phyloP scores from a whole-genome alignment of 441 rosid species.

The Croton laevigatus region DNA sequence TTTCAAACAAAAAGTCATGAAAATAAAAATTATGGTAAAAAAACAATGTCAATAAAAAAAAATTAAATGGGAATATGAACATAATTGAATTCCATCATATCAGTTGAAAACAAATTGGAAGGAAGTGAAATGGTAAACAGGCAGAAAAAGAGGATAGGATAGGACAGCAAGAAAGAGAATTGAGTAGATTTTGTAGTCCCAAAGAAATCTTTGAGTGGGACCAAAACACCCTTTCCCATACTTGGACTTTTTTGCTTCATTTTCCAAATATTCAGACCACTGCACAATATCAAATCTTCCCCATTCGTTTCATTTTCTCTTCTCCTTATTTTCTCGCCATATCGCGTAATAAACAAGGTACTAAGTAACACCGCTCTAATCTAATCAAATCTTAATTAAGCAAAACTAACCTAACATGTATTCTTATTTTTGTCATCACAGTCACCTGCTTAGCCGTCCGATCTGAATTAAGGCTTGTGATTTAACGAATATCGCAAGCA shows the following conservation, averaged over 20 bases:
- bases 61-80: too few species aligned
- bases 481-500: neutral
- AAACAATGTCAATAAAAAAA: too few species aligned
- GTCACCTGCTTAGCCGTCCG: neutral
- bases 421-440: neutral
- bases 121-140: conserved; percentile 20
- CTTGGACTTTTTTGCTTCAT: conserved; percentile 44
- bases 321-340: neutral
- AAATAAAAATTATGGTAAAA: too few species aligned
- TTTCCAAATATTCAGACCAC: conserved; percentile 35
- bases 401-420: neutral
- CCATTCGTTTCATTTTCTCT: neutral
- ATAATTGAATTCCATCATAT: too few species aligned
- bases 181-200: conserved; percentile 39
- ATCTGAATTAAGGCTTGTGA: neutral
- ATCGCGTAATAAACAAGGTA: neutral
- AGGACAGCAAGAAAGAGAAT: neutral
- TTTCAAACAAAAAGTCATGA: too few species aligned
- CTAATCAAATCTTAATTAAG: neutral
- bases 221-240: conserved; percentile 32
- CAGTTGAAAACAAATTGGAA: neutral
- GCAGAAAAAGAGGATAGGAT: neutral
- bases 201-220: conserved; percentile 45
- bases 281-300: conserved; percentile 42
- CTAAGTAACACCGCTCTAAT: neutral